These are phyloP conservation scores for Cystobasidium ongulense DNA, from an alignment of 768 basidiomycete species.

Conservation along the genomic window DNA sequence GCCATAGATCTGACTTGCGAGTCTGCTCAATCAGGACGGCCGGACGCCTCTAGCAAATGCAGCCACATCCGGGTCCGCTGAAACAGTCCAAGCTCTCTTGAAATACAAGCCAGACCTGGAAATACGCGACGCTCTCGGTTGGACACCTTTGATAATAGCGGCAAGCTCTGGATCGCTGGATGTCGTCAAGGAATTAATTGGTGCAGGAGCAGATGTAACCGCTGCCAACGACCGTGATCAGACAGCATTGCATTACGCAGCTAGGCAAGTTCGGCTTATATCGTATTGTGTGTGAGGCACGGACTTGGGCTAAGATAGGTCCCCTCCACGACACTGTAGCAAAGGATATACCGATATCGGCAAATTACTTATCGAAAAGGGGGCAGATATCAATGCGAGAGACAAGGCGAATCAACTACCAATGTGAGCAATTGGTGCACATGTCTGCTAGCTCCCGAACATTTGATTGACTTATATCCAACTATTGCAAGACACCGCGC, in stretches of 20 bases:
- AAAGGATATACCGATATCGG: conserved; percentile 38
- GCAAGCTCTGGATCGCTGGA: conserved; percentile 74
- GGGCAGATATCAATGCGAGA: conserved; percentile 74
- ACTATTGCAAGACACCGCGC: conserved; percentile 70
- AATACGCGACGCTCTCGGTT: conserved; percentile 21
- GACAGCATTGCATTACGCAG: conserved; percentile 55
- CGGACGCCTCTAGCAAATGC: conserved; percentile 22
- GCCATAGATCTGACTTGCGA: background rate
- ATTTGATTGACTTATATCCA: background rate
- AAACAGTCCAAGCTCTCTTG: conserved; percentile 20
- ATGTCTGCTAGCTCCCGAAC: too few species aligned
- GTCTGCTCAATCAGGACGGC: conserved; percentile 1
- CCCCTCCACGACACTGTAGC: background rate
- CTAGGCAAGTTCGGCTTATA: background rate
- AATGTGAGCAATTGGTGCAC: conserved; percentile 53
- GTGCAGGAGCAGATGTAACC: conserved; percentile 74
- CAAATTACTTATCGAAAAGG: conserved; percentile 38
- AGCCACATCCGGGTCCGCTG: conserved; percentile 23
- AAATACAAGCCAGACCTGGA: conserved; percentile 23
- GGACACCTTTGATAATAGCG: conserved; percentile 29
- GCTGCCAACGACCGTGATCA: conserved; percentile 71
- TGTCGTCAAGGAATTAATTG: conserved; percentile 65
- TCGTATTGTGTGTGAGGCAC: background rate
- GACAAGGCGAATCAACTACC: conserved; percentile 90
- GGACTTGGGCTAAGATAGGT: background rate